Evolutionary conservation across 371 early-diverging fungal species (phyloP).

Genomic region (Nematocida major): DNA sequence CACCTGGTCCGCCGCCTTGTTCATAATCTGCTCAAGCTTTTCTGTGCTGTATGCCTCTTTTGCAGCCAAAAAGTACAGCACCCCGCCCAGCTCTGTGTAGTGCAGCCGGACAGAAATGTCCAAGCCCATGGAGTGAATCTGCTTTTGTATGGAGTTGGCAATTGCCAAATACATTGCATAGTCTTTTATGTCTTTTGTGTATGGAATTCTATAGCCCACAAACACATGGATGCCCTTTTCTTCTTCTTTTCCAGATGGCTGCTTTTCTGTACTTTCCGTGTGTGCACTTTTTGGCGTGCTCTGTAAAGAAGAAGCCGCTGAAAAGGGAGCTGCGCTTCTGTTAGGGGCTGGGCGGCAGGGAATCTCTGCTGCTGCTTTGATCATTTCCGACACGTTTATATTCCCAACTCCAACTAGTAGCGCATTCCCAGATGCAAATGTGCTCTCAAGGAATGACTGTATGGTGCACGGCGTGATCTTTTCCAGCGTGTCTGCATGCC

Average conservation of each 20-base stretch:
- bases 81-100: background rate
- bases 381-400: background rate
- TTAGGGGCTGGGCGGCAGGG: too few species aligned
- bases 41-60: background rate
- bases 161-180: constrained; percentile 4
- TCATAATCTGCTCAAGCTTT: background rate
- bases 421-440: background rate
- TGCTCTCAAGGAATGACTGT: background rate
- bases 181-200: background rate
- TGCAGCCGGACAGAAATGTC: background rate
- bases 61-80: background rate
- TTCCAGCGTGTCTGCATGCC: background rate
- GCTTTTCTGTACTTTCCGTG: background rate
- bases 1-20: background rate
- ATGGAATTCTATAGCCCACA: constrained; percentile 3
- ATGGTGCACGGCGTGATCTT: background rate
- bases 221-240: background rate
- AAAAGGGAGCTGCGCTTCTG: too few species aligned
- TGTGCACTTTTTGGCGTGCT: too few species aligned
- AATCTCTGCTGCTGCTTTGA: background rate
- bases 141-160: background rate
- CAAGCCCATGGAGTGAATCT: background rate
- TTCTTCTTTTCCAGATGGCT: background rate
- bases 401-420: background rate
- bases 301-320: too few species aligned